Evolutionary conservation across 225 moss, liverwort and hornwort species (phyloP), one percentile per base, ranked within the genome.

Genomic region (Sphagnum contortum): DNA sequence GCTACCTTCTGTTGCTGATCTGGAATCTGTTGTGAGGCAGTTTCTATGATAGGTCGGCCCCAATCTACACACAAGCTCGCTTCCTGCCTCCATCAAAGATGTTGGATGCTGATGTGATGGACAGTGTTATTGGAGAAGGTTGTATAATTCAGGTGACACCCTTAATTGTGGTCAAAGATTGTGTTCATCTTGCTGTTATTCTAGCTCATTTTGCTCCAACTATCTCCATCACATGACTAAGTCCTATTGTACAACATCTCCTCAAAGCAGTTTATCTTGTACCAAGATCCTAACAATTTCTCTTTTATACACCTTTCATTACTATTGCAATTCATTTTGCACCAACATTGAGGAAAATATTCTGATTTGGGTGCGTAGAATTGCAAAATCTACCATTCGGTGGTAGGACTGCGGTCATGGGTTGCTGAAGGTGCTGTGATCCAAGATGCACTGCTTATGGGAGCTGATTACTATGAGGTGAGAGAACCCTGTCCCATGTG

Each of bases 81-180:
- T 98, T 93, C 68, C 75, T 98, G 14, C 98, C 98, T 44, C 98
- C 98, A 4, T 98, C 98, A 4, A 89, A 90, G 74, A 89, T 98
- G 90, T 60, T 91, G 79, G 93, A 98, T 60, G 98, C 98, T 5
- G 93, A 93, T 52, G 87, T 98, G 13, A 93, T 87, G 4, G 93
- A 98, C 70, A 98, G 98, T 63, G 98, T 98, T 48, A 98, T 98
- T 44, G 98, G 98, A 48, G 96, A 98, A 72, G 98, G 98, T 54
- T 98, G 98, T 60, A 85, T 98, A 4, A 91, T 98, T 44, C 72
- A 98, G 83, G 87, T 87, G 65, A 11, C 29, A 29, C 29, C 29
- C 29, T 29, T 29, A 29, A 29, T 29, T 29, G 29, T 29, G 29
- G 29, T 29, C 0, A 29, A 29, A 29, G 29, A 29, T 29, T 29